Conservation (phyloP, 352 stramenopile species). For the Phytophthora chlamydospora region DNA sequence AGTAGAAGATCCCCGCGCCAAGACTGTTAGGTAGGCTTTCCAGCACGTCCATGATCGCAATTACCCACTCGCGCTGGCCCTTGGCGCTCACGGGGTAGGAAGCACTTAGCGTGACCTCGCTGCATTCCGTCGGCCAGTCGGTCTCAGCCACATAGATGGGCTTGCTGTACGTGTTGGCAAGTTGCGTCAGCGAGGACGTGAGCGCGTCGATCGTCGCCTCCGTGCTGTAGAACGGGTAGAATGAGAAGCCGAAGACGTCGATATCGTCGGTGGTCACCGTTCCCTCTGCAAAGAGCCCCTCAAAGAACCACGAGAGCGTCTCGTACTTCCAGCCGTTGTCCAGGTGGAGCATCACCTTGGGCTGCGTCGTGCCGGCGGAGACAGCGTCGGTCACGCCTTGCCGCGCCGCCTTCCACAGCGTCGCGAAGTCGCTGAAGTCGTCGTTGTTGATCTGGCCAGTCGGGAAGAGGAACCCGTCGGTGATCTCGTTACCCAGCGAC, state of each 20-base stretch:
- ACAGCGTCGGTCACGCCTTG: conserved; percentile 37
- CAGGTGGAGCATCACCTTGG: conserved; percentile 46
- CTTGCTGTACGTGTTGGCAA: conserved; percentile 37
- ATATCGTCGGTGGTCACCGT: conserved; percentile 36
- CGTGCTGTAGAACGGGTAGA: conserved; percentile 43
- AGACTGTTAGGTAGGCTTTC: conserved; percentile 23
- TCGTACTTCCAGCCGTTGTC: conserved; percentile 45
- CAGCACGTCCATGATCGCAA: conserved; percentile 30
- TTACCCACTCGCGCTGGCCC: conserved; percentile 34
- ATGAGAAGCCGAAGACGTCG: conserved; percentile 42
- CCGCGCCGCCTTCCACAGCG: conserved; percentile 34
- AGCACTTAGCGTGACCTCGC: conserved; percentile 25
- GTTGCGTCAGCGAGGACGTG: conserved; percentile 29
- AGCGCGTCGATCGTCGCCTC: conserved; percentile 37
- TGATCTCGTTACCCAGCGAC: conserved; percentile 43
- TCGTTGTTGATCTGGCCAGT: conserved; percentile 25
- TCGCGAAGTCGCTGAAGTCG: conserved; percentile 35
- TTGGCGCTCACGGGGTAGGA: conserved; percentile 27
- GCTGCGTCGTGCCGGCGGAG: conserved; percentile 23
- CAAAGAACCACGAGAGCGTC: conserved; percentile 39
- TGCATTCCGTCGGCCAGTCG: conserved; percentile 39
- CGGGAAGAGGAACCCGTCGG: conserved; percentile 33
- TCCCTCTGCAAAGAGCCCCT: conserved; percentile 31
- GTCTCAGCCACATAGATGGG: conserved; percentile 42
- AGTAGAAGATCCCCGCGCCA: conserved; percentile 40